phyloP scores from a whole-genome alignment of 1,284 basidiomycete genomes.

The Sparassis latifolia region DNA sequence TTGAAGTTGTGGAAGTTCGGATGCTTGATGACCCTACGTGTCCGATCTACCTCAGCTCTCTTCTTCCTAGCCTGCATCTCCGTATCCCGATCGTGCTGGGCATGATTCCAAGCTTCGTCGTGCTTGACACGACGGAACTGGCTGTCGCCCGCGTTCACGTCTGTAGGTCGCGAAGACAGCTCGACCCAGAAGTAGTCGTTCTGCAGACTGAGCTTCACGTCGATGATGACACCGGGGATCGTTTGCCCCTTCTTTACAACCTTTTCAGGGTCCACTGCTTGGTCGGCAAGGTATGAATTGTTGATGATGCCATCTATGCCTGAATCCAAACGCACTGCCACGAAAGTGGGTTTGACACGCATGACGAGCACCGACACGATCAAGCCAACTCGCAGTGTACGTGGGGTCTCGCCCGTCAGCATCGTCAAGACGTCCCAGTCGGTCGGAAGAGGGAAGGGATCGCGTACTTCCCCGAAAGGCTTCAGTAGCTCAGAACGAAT shows the following conservation, averaged over 20 bases:
- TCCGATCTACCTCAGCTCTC: conserved; percentile 69
- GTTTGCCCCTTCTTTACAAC: conserved; percentile 72
- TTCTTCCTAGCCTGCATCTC: conserved; percentile 82
- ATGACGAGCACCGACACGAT: conserved; percentile 81
- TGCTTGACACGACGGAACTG: conserved; percentile 56
- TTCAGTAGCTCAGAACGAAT: conserved; percentile 86
- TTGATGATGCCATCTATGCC: conserved; percentile 87
- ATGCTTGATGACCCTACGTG: conserved; percentile 91
- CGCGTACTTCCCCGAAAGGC: conserved; percentile 80
- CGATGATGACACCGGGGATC: conserved; percentile 76
- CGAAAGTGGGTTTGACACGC: conserved; percentile 47
- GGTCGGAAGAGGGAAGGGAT: conserved; percentile 59
- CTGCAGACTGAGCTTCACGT: conserved; percentile 59
- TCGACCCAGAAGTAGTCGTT: conserved; percentile 67
- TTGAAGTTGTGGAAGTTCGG: conserved; percentile 99
- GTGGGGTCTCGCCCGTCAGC: conserved; percentile 88
- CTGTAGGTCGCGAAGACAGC: conserved; percentile 69
- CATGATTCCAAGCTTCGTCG: conserved; percentile 67
- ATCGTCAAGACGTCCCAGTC: conserved; percentile 88
- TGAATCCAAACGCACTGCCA: conserved; percentile 78
- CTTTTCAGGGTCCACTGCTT: conserved; percentile 35
- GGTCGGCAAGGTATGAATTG: conserved; percentile 58
- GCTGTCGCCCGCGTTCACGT: conserved; percentile 63
- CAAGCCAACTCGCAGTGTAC: conserved; percentile 75
- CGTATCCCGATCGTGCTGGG: conserved; percentile 62